Evolutionary conservation across 1,284 basidiomycete species (phyloP).

Genomic region (Puccinia coronata): DNA sequence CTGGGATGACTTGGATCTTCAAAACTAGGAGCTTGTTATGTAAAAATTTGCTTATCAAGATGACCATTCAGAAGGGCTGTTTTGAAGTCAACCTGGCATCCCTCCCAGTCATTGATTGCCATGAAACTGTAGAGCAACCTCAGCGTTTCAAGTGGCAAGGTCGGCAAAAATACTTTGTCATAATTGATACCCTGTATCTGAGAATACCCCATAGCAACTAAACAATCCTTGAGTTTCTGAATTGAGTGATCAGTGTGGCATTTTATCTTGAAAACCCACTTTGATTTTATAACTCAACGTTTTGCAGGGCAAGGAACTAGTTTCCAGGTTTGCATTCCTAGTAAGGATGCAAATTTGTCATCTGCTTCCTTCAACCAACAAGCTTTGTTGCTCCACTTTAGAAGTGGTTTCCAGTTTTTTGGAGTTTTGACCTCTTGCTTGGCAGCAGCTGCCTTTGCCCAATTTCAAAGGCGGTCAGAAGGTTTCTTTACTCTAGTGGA

Average conservation of each 20-base stretch:
- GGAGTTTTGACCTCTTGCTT: neutral
- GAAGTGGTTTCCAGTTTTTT: neutral
- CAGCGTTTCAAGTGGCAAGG: neutral
- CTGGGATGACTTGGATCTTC: neutral
- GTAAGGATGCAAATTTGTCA: neutral
- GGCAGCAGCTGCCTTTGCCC: neutral
- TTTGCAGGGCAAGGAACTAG: neutral
- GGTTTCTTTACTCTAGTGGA: neutral
- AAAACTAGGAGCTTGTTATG: neutral
- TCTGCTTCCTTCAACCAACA: neutral
- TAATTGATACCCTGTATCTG: too few species aligned
- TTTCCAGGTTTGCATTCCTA: neutral
- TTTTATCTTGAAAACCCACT: constrained; percentile 19
- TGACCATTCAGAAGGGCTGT: too few species aligned
- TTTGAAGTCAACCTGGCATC: neutral
- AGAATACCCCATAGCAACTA: too few species aligned
- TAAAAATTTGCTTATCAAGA: neutral
- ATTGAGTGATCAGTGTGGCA: neutral
- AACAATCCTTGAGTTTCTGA: constrained; percentile 15
- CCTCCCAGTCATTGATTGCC: neutral
- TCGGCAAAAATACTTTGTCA: constrained; percentile 41
- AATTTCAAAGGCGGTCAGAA: neutral
- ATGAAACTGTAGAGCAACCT: neutral
- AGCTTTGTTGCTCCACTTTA: neutral
- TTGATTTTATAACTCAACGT: neutral